These are phyloP conservation scores for Fusarium zealandicum DNA, from an alignment of 2,329 filamentous ascomycete species.

Conservation along the genomic window DNA sequence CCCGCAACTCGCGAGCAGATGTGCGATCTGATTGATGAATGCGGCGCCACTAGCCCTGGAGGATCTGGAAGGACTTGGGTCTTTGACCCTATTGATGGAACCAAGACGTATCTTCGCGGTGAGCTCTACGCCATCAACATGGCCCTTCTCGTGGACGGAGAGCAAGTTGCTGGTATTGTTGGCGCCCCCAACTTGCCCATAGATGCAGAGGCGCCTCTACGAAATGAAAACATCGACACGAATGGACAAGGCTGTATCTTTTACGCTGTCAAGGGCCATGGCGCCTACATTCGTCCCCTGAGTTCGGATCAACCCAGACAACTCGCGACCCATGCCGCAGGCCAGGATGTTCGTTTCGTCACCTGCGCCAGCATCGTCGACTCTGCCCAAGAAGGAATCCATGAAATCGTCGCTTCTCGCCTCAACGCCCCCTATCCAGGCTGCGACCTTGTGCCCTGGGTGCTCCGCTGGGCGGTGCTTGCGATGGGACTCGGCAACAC, in stretches of 20 bases:
- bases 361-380: slow-evolving; percentile 56
- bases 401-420: slow-evolving; percentile 52
- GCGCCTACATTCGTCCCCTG: slow-evolving; percentile 56
- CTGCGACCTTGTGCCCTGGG: slow-evolving; percentile 64
- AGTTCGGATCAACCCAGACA: slow-evolving; percentile 37
- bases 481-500: slow-evolving; percentile 61
- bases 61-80: slow-evolving; percentile 59
- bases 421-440: slow-evolving; percentile 55
- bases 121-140: slow-evolving; percentile 66
- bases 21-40: slow-evolving; percentile 62
- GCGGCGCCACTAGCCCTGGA: slow-evolving; percentile 51
- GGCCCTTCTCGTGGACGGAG: slow-evolving; percentile 58
- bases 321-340: slow-evolving; percentile 44
- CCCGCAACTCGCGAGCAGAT: slow-evolving; percentile 54
- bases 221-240: slow-evolving; percentile 54
- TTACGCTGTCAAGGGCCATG: slow-evolving; percentile 58
- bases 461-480: slow-evolving; percentile 61
- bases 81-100: slow-evolving; percentile 68
- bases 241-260: slow-evolving; percentile 56
- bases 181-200: slow-evolving; percentile 56
- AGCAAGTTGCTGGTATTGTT: slow-evolving; percentile 59
- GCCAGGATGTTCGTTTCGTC: slow-evolving; percentile 51
- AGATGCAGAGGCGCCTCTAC: slow-evolving; percentile 49
- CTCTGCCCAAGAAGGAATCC: slow-evolving; percentile 57
- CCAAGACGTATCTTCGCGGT: slow-evolving; percentile 61